These are phyloP conservation scores for Pleurotus tuber-regium DNA, from an alignment of 768 basidiomycete species.

Conservation along the genomic window DNA sequence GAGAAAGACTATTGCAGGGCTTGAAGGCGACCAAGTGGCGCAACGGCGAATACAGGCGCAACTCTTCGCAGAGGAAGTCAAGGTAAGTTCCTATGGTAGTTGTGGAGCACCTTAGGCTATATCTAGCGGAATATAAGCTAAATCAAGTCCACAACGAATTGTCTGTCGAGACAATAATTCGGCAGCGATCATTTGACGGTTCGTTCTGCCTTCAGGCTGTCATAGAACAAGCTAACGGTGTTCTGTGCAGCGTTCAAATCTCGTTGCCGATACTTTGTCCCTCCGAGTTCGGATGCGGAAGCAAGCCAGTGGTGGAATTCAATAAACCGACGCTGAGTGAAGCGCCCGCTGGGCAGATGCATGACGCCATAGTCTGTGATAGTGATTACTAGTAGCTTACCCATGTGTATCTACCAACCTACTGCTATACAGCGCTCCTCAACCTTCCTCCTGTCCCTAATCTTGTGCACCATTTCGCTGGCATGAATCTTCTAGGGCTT, in stretches of 20 bases:
- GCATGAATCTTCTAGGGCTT: slow-evolving; percentile 11
- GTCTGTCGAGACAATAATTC: slow-evolving; percentile 68
- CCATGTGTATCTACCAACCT: slow-evolving; percentile 1
- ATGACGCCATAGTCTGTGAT: slow-evolving; percentile 10
- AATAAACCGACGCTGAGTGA: slow-evolving; percentile 19
- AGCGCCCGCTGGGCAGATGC: slow-evolving; percentile 5
- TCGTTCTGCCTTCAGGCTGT: slow-evolving; percentile 19
- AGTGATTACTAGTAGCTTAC: not conserved
- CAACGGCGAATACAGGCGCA: slow-evolving; percentile 53
- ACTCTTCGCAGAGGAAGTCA: slow-evolving; percentile 66
- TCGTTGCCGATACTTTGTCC: slow-evolving; percentile 77
- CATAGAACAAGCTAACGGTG: not conserved
- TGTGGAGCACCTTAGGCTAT: slow-evolving; percentile 11
- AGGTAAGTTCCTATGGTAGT: slow-evolving; percentile 41
- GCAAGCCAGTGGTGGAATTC: slow-evolving; percentile 55
- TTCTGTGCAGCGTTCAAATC: slow-evolving; percentile 62
- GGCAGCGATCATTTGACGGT: slow-evolving; percentile 72
- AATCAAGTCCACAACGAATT: slow-evolving; percentile 77
- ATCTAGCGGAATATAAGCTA: slow-evolving; percentile 38
- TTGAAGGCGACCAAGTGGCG: slow-evolving; percentile 27
- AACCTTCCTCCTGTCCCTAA: slow-evolving; percentile 7
- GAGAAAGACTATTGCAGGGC: slow-evolving; percentile 39
- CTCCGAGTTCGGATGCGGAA: slow-evolving; percentile 58
- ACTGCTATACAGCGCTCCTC: too few species aligned
- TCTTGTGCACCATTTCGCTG: slow-evolving; percentile 7